Evolutionary conservation across 169 alveolate genomes (phyloP), one percentile per base, ranked within the genome.

Genomic region (Toxoplasma gondii): DNA sequence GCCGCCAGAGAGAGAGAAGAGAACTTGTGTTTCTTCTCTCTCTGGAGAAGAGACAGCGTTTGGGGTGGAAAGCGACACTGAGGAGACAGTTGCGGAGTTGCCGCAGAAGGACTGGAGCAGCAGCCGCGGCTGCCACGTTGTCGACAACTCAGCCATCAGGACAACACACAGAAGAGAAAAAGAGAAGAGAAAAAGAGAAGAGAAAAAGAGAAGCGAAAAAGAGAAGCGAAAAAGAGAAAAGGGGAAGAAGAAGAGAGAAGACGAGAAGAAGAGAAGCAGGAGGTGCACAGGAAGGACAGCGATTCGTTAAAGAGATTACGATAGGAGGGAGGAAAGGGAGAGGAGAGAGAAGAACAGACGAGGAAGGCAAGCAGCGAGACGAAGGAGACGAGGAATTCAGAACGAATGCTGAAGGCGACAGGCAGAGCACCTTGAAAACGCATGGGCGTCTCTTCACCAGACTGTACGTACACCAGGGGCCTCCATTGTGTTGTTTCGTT

Each of bases 41-140:
- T 31, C 84, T 16, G 45, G 1, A 36, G 27, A 1, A 16, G 45
- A 34, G 84, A n/a, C 45, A 1, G 45, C 12, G 31, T 10, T 41
- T 19, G 84, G 43, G 9, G 43, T 10, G 9, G 84, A 12, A 27
- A 74, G 84, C 12, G 38, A 10, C 39, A 74, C 45, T 1, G 84
- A 31, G 43, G 84, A 34, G 84, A 36, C 84, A 22, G 84, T 36
- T 12, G 84, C 39, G 5, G 84, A 41, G 43, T 36, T 31, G 84
- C 84, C n/a, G 84, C 84, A 34, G 84, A 74, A 74, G 27, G 84
- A 74, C 84, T 74, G 84, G 45, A 74, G 84, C 43, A 74, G 84
- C 84, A 74, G 39, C 49, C 84, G 84, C 2, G 84, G 84, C 84
- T 74, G 45, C 84, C 84, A 74, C 44, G 84, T 36, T 16, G 84